Evolutionary conservation across 176 grass and related monocot genomes (phyloP).

Genomic region (Eleusine indica): DNA sequence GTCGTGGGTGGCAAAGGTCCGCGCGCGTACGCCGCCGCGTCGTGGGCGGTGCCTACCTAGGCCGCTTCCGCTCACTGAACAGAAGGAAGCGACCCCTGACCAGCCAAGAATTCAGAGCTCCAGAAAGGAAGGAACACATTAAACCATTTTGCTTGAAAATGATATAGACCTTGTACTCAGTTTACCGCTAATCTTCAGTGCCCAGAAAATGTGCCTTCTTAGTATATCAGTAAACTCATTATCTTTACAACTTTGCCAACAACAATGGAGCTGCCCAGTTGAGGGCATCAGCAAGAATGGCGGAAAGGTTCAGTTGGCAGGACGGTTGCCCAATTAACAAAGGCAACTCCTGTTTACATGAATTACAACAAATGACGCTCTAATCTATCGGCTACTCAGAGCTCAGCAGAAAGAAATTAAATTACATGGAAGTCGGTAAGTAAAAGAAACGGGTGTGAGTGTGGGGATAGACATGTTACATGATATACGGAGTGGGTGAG

Average conservation of each 20-base stretch:
- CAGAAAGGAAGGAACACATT: neutral
- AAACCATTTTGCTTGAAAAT: neutral
- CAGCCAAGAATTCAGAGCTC: neutral
- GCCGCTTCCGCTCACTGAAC: neutral
- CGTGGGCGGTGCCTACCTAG: neutral
- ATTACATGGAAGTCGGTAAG: conserved; percentile 30
- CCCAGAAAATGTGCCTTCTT: neutral
- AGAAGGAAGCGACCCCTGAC: too few relatives aligned
- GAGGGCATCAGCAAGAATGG: conserved; percentile 14
- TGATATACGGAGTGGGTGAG: conserved; percentile 50
- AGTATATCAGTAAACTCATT: conserved; percentile 34
- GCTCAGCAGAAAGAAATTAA: conserved; percentile 21
- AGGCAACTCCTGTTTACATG: conserved; percentile 61
- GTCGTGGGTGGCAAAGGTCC: neutral
- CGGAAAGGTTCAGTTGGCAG: conserved; percentile 26
- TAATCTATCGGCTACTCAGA: conserved; percentile 34
- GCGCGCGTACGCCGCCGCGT: neutral
- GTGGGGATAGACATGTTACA: conserved; percentile 44
- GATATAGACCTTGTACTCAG: neutral
- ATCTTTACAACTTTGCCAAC: conserved; percentile 45
- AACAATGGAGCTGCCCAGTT: conserved; percentile 23
- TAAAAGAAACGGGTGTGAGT: conserved; percentile 20
- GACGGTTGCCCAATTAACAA: conserved; percentile 44
- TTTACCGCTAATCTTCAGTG: neutral
- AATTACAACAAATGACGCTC: conserved; percentile 40